Conservation (phyloP, 2,329 filamentous ascomycete species). For the Cryphonectria parasitica region DNA sequence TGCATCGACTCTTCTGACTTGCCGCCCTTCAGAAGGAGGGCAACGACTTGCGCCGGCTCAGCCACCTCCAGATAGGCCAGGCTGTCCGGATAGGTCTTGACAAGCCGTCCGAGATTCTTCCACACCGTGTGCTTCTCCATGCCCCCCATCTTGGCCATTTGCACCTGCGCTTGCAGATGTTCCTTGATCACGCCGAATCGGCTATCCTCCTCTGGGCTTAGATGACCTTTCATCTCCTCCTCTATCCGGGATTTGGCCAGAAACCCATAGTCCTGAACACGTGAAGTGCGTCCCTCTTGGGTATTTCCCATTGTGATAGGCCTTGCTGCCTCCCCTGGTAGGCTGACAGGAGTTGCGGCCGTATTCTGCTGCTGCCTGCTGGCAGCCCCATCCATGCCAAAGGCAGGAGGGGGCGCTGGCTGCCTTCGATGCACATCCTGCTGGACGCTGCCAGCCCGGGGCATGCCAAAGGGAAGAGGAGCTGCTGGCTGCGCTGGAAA, state of each 20-base stretch:
- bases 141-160: background rate
- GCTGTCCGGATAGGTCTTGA: background rate
- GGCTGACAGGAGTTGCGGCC: background rate
- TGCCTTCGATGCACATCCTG: background rate
- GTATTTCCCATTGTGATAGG: background rate
- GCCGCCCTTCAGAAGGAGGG: background rate
- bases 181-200: background rate
- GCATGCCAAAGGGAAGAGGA: background rate
- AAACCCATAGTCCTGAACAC: background rate
- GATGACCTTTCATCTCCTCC: background rate
- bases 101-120: background rate
- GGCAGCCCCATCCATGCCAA: no score
- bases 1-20: background rate
- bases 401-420: background rate
- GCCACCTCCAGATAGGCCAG: background rate
- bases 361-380: background rate
- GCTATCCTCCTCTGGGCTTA: background rate
- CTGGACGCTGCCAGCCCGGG: background rate
- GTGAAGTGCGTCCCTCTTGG: background rate
- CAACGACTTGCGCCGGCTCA: background rate
- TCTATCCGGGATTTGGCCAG: background rate
- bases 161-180: background rate
- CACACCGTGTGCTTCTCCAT: background rate
- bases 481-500: no score
- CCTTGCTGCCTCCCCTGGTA: background rate